phyloP scores from a whole-genome alignment of 805 yeast genomes.

The Yarrowia bubula region DNA sequence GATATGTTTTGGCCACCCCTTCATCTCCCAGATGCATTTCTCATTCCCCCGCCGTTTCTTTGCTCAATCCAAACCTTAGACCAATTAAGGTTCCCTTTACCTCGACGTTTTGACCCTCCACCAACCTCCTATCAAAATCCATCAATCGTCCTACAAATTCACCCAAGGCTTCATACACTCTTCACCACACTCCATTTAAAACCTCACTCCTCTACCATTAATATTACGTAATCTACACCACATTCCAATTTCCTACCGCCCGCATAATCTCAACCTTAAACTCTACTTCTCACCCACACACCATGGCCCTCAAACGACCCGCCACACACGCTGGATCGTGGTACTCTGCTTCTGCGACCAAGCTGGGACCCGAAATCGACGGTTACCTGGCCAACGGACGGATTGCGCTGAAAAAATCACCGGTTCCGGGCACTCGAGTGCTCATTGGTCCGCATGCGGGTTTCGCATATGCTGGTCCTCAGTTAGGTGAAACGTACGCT shows the following conservation, averaged over 20 bases:
- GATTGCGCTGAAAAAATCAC: constrained; percentile 32
- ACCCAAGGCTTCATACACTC: no score
- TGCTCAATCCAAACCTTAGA: no score
- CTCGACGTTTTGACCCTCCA: no score
- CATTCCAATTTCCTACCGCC: background rate
- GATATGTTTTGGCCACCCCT: no score
- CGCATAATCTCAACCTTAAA: constrained; percentile 19
- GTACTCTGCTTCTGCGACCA: constrained; percentile 56
- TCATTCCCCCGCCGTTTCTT: no score
- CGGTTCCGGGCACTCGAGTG: constrained; percentile 48
- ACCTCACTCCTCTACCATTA: background rate
- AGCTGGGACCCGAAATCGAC: constrained; percentile 53
- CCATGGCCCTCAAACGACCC: constrained; percentile 43
- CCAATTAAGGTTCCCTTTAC: no score
- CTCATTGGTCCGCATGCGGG: constrained; percentile 85
- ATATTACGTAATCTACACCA: no score
- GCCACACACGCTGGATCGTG: constrained; percentile 93
- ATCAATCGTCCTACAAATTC: no score
- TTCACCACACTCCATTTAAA: no score
- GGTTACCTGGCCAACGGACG: constrained; percentile 43
- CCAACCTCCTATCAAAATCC: no score
- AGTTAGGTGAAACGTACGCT: constrained; percentile 73
- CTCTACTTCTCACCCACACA: background rate
- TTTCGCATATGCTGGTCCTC: constrained; percentile 72
- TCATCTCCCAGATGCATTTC: no score